These are phyloP conservation scores for Pythium vanterpoolii DNA, from an alignment of 352 stramenopile species.

Conservation along the genomic window DNA sequence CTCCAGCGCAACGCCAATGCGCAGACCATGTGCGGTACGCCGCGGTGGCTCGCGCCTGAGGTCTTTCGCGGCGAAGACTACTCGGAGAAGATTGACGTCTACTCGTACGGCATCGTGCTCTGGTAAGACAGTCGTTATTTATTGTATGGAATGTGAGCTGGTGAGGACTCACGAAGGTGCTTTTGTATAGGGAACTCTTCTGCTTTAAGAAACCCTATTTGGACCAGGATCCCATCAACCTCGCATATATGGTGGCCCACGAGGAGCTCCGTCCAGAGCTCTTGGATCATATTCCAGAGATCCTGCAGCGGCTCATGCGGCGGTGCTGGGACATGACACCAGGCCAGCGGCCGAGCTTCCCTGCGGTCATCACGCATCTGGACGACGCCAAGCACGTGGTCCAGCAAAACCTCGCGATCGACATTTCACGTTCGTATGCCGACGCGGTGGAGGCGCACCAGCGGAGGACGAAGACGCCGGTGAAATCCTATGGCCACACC, in stretches of 20 bases:
- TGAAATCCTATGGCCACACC: conserved; percentile 54
- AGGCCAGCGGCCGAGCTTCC: conserved; percentile 53
- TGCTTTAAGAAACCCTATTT: conserved; percentile 84
- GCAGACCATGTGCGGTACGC: conserved; percentile 74
- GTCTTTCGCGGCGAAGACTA: conserved; percentile 83
- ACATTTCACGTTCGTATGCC: conserved; percentile 45
- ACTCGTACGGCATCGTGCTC: conserved; percentile 82
- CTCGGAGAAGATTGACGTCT: conserved; percentile 84
- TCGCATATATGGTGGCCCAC: conserved; percentile 74
- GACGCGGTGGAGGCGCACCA: conserved; percentile 32
- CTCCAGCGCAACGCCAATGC: conserved; percentile 65
- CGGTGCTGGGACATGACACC: conserved; percentile 61
- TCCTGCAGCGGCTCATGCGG: conserved; percentile 65
- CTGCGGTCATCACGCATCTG: conserved; percentile 50
- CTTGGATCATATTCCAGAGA: conserved; percentile 59
- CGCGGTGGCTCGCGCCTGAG: conserved; percentile 74
- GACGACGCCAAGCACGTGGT: conserved; percentile 59
- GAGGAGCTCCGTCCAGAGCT: conserved; percentile 66
- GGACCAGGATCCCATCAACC: conserved; percentile 73
- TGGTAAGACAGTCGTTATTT: conserved; percentile 31
- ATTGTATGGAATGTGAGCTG: neutral
- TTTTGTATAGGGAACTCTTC: conserved; percentile 56
- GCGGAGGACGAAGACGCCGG: conserved; percentile 27
- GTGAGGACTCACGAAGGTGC: neutral
- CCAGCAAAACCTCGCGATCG: conserved; percentile 48